Evolutionary conservation across 2,329 filamentous ascomycete genomes (phyloP).

Genomic region (Venturia carpophila): DNA sequence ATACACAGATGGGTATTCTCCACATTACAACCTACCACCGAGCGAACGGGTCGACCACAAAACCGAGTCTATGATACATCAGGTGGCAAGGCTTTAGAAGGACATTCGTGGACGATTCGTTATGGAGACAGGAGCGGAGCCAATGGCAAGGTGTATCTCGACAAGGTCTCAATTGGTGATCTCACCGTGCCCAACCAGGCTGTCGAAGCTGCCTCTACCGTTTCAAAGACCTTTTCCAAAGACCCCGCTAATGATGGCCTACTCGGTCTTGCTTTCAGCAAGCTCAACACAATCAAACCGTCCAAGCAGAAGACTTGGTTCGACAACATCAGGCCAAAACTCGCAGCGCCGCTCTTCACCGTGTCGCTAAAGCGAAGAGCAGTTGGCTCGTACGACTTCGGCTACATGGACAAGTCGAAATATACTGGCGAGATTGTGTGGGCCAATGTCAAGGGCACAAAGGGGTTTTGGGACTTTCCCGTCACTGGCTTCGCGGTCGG

Average conservation of each 20-base stretch:
- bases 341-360: constrained; percentile 50
- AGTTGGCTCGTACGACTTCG: constrained; percentile 45
- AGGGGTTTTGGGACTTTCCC: constrained; percentile 58
- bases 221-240: constrained; percentile 46
- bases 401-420: constrained; percentile 50
- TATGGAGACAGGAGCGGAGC: constrained; percentile 61
- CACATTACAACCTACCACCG: constrained; percentile 30
- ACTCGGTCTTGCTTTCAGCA: constrained; percentile 52
- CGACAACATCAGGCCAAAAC: constrained; percentile 47
- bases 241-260: constrained; percentile 51
- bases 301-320: constrained; percentile 49
- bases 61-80: constrained; percentile 51
- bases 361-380: constrained; percentile 48
- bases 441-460: constrained; percentile 45
- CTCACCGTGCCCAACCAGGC: constrained; percentile 54
- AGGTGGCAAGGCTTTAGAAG: constrained; percentile 35
- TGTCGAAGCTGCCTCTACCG: constrained; percentile 54
- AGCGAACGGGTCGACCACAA: neutral
- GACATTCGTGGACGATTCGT: constrained; percentile 50
- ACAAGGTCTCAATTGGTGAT: constrained; percentile 54
- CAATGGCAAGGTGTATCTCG: constrained; percentile 56
- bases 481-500: constrained; percentile 50
- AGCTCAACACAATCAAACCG: constrained; percentile 50
- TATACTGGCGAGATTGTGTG: constrained; percentile 53
- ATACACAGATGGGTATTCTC: constrained; percentile 57